Evolutionary conservation across 2,329 filamentous ascomycete genomes (phyloP).

Genomic region (Fusarium irregulare): DNA sequence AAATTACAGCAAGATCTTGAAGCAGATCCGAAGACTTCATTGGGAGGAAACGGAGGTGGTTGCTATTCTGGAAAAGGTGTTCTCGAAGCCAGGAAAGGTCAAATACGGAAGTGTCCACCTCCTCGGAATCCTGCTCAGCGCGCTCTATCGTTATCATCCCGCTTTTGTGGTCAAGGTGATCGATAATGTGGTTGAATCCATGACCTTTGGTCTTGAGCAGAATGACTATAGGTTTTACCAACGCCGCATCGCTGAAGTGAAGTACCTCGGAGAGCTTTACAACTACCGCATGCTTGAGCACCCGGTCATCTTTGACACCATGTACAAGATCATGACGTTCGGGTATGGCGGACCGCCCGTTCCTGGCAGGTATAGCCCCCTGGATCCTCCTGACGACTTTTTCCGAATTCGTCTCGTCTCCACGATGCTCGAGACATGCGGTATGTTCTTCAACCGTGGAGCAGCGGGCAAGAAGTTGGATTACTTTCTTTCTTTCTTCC

Average conservation of each 20-base stretch:
- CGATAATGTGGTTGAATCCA: slow-evolving; percentile 89
- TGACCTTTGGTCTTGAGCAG: slow-evolving; percentile 87
- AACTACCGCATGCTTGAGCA: slow-evolving; percentile 98
- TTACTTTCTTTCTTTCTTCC: slow-evolving; percentile 96
- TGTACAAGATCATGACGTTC: slow-evolving; percentile 95
- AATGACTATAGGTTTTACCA: slow-evolving; percentile 99
- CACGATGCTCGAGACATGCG: slow-evolving; percentile 92
- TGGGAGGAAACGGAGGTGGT: slow-evolving; percentile 96
- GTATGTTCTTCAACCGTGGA: slow-evolving; percentile 94
- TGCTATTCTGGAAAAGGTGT: slow-evolving; percentile 84
- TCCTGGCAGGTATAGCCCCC: slow-evolving; percentile 78
- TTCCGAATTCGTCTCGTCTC: slow-evolving; percentile 93
- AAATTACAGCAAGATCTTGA: slow-evolving; percentile 92
- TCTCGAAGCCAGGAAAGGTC: slow-evolving; percentile 95
- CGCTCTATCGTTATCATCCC: slow-evolving; percentile 90
- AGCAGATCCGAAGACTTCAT: slow-evolving; percentile 93
- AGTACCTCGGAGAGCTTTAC: slow-evolving; percentile 95
- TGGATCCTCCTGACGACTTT: slow-evolving; percentile 93
- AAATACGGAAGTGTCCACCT: slow-evolving; percentile 98
- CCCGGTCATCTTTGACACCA: slow-evolving; percentile 90
- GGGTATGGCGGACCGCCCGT: slow-evolving; percentile 88
- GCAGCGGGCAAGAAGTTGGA: slow-evolving; percentile 96
- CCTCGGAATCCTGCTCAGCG: slow-evolving; percentile 87
- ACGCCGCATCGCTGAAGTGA: slow-evolving; percentile 92
- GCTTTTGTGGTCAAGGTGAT: slow-evolving; percentile 92